Evolutionary conservation across 257 asterid genomes (phyloP).

Genomic region (Phtheirospermum japonicum): DNA sequence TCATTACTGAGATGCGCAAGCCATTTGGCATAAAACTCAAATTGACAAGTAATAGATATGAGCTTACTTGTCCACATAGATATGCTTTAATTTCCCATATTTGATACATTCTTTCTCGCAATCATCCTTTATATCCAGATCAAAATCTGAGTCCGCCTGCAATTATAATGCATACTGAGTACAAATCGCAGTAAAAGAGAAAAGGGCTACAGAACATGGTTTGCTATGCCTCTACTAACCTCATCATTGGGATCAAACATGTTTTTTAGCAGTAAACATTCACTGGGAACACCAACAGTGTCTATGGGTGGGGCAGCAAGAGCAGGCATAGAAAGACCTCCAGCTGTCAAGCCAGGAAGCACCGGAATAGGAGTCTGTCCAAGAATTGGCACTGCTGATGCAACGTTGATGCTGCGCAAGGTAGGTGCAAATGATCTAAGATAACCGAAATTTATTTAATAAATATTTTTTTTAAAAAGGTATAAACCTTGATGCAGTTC

Average conservation of each 20-base stretch:
- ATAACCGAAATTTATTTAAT: neutral
- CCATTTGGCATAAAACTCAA: neutral
- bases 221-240: slow-evolving; percentile 34
- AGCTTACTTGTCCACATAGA: slow-evolving; percentile 64
- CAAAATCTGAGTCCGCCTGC: slow-evolving; percentile 68
- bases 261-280: slow-evolving; percentile 65
- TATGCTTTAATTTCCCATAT: slow-evolving; percentile 57
- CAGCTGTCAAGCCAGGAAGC: slow-evolving; percentile 40
- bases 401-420: slow-evolving; percentile 43
- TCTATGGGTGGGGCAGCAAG: slow-evolving; percentile 38
- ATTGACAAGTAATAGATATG: slow-evolving; percentile 2
- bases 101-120: slow-evolving; percentile 59
- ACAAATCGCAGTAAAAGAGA: slow-evolving; percentile 1
- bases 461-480: too few species aligned
- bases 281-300: slow-evolving; percentile 61
- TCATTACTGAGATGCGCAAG: too few species aligned
- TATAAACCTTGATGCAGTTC: slow-evolving; percentile 52
- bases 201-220: neutral
- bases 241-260: slow-evolving; percentile 67
- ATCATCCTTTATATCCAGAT: slow-evolving; percentile 71
- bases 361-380: slow-evolving; percentile 43
- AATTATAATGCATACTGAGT: slow-evolving; percentile 18
- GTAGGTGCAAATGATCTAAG: neutral
- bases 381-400: slow-evolving; percentile 35
- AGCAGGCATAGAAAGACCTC: slow-evolving; percentile 40